These are phyloP conservation scores for Botrytis hyacinthi DNA, from an alignment of 2,329 filamentous ascomycete genomes.

Conservation along the genomic window DNA sequence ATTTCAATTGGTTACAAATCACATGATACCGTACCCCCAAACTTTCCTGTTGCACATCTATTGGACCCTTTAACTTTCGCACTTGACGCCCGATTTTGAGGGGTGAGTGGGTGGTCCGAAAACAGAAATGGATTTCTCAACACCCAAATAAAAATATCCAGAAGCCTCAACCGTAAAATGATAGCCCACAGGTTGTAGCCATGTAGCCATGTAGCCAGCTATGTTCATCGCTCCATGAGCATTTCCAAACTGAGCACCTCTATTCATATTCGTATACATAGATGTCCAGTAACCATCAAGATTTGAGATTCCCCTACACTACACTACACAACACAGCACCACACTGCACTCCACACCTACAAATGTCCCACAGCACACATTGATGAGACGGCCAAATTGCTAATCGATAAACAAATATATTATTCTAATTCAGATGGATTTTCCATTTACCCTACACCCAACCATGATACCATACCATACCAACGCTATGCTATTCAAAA, in stretches of 20 bases:
- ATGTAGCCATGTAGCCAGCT: no score
- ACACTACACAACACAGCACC: no score
- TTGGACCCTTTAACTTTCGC: not conserved
- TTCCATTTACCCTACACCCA: not conserved
- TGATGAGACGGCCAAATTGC: no score
- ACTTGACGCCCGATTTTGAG: not conserved
- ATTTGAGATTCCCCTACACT: no score
- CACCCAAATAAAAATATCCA: not conserved
- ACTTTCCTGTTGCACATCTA: not conserved
- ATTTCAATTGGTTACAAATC: not conserved
- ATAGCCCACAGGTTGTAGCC: no score
- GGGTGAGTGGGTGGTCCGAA: not conserved
- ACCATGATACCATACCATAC: not conserved
- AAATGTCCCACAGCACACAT: no score
- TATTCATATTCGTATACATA: no score
- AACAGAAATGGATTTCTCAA: not conserved
- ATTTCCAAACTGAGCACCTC: no score
- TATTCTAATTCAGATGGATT: not conserved
- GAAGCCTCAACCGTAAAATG: not conserved
- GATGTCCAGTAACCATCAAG: no score
- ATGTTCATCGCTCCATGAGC: no score
- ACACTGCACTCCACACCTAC: no score
- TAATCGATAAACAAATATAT: not conserved
- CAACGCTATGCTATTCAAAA: conserved; percentile 13
- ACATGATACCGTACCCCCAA: not conserved